Conservation (phyloP, 108 stramenopile species). For the Skeletonema grethae region DNA sequence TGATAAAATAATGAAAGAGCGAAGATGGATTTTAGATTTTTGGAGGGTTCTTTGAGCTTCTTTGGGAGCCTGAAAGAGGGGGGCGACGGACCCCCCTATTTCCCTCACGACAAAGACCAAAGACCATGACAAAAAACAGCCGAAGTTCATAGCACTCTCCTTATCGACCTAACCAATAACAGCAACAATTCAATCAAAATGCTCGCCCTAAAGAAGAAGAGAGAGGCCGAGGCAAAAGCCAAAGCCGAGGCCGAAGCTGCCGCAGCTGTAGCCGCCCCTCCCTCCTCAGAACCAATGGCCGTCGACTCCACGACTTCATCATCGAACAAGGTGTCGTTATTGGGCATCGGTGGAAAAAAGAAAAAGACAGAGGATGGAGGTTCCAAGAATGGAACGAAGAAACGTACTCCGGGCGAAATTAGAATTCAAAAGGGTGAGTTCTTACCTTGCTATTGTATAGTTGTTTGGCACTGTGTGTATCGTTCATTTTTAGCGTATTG, state of each 20-base stretch:
- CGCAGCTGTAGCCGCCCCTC: constrained; percentile 21
- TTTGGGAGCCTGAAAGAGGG: no score
- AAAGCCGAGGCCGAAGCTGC: constrained; percentile 59
- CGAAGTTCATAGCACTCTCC: no score
- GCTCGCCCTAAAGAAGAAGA: constrained; percentile 90
- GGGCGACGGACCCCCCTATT: no score
- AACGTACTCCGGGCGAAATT: constrained; percentile 97
- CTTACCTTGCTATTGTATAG: no score
- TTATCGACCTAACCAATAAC: background rate
- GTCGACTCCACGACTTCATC: constrained; percentile 25
- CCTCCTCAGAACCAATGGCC: constrained; percentile 38
- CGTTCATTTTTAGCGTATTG: no score
- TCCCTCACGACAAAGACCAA: no score
- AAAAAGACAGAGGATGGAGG: constrained; percentile 52
- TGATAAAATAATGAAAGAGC: no score
- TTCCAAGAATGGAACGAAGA: constrained; percentile 51
- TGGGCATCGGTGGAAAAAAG: constrained; percentile 87
- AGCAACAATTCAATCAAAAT: constrained; percentile 36
- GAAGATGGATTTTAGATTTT: no score
- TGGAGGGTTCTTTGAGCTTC: background rate
- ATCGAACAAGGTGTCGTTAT: constrained; percentile 57
- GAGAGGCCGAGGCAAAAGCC: constrained; percentile 74
- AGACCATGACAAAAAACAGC: no score
- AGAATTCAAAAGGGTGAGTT: constrained; percentile 98
- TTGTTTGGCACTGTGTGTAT: no score